phyloP scores from a whole-genome alignment of 2,329 filamentous ascomycete species.

The Graphilbum fragrans region DNA sequence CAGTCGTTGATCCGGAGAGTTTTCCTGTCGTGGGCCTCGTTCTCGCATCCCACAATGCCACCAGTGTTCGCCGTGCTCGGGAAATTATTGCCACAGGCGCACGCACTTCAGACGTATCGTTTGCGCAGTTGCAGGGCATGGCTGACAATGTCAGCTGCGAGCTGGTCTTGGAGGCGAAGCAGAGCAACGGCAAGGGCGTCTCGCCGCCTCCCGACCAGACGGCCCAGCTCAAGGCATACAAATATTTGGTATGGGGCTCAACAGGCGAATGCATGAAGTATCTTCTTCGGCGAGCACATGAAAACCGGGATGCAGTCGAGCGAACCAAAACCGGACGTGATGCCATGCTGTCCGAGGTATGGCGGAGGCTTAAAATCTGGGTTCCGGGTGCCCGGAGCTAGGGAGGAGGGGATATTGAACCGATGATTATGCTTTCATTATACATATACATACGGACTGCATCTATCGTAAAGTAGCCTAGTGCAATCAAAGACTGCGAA shows the following conservation, averaged over 20 bases:
- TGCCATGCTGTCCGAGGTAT: constrained; percentile 50
- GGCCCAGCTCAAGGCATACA: constrained; percentile 45
- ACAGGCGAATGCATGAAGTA: constrained; percentile 81
- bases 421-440: too few relatives aligned
- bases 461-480: neutral
- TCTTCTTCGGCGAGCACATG: constrained; percentile 56
- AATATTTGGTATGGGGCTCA: constrained; percentile 59
- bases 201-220: too few relatives aligned
- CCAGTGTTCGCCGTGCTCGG: constrained; percentile 50
- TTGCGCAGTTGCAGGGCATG: constrained; percentile 88
- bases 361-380: constrained; percentile 35
- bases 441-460: too few relatives aligned
- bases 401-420: too few relatives aligned
- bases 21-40: constrained; percentile 54
- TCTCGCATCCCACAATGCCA: constrained; percentile 72
- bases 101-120: constrained; percentile 34
- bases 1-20: constrained; percentile 20
- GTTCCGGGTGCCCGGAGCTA: neutral
- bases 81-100: constrained; percentile 34
- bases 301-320: constrained; percentile 61
- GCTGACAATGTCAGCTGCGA: constrained; percentile 65
- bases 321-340: constrained; percentile 49
- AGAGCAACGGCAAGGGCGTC: constrained; percentile 9
- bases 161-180: constrained; percentile 1
- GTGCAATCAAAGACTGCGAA: constrained; percentile 44